Evolutionary conservation across 371 early-diverging fungal species (phyloP).

Genomic region (Massospora cicadina): DNA sequence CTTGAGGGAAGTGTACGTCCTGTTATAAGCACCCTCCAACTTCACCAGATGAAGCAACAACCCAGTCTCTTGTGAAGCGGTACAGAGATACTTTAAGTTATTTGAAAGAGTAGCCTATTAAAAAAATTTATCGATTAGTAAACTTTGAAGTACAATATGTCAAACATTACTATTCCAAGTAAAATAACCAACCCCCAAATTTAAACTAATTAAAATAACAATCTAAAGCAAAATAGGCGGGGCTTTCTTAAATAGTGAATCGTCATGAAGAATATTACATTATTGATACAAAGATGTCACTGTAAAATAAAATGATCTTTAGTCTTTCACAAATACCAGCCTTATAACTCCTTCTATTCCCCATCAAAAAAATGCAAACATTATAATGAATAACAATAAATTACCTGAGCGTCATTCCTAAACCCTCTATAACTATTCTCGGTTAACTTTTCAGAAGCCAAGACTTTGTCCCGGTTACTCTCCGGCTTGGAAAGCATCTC

Average conservation of each 20-base stretch:
- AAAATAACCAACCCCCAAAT: not conserved
- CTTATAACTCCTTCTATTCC: no score
- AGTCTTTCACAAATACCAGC: not conserved
- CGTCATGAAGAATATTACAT: not conserved
- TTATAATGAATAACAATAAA: not conserved
- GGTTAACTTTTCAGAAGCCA: no score
- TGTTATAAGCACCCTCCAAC: not conserved
- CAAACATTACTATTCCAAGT: not conserved
- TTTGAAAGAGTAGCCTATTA: not conserved
- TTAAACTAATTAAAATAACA: not conserved
- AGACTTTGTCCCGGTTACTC: no score
- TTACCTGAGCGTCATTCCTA: not conserved
- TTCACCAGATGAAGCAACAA: not conserved
- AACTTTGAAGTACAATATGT: not conserved
- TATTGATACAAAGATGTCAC: no score
- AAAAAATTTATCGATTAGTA: not conserved
- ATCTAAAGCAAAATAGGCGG: not conserved
- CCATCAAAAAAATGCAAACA: no score
- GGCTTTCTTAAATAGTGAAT: not conserved
- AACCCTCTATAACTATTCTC: not conserved
- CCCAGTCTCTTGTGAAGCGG: not conserved
- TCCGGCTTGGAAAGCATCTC: no score
- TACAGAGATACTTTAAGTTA: not conserved
- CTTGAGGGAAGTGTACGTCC: not conserved
- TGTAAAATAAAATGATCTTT: not conserved